Base-by-base conservation (phyloP, 345 rosid species). In the Lepidium sativum region DNA sequence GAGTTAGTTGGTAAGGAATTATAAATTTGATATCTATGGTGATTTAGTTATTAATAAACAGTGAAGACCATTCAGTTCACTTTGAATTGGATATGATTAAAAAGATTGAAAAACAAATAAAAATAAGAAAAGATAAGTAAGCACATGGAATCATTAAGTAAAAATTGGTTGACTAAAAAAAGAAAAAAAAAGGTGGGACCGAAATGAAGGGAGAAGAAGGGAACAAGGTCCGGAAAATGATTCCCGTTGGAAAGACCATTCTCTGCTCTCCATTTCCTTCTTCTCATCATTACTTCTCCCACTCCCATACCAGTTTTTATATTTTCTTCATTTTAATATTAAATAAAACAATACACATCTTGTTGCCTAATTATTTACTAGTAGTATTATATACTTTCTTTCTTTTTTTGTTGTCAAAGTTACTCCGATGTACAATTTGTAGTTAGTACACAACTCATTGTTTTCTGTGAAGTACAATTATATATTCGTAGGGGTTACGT, bases 201-300 rank as follows among this genome's bases (percentile, higher is more conserved):
- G 75, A 67, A 59, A 65, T 67, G 86, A 72, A 68, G 62, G 79
- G 75, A 73, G 70, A 65, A 38, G 52, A 73, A 64, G 72, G 83
- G 80, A 80, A 80, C 89, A 80, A 55, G 54, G 41, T 67, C 80
- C 81, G 55, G 75, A 67, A 48, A 63, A 69, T 65, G 83, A 75
- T 75, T 74, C 75, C 71, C 71, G 55, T 68, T 67, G 81, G 75
- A 62, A 79, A 73, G 68, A 72, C 59, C 76, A 66, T n/a, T 35
- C 63, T 61, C 64, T 4, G 63, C 70, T 63, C 66, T 81, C 72
- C 35, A 77, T 73, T 68, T 74, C 74, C 65, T 53, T 75, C 80
- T 73, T 38, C 86, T 75, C 78, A 80, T 84, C 79, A 84, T 84
- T 78, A 77, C 82, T 65, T 80, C 83, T 60, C 77, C 89, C 83